Conservation (phyloP, 768 basidiomycete genomes). For the Boletellus sp. region DNA sequence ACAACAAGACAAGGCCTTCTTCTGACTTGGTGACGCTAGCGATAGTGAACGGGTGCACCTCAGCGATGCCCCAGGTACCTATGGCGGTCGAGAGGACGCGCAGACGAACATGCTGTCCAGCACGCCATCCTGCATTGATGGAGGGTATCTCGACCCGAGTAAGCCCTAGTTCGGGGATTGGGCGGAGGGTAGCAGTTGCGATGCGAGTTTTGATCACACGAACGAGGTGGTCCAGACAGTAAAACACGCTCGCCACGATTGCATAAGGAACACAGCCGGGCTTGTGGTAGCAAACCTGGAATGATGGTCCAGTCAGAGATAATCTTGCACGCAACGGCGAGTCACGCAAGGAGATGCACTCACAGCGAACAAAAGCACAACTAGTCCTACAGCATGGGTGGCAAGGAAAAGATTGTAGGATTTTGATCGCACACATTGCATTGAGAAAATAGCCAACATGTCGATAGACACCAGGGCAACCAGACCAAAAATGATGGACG, state of each 20-base stretch:
- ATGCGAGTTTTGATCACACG: conserved; percentile 68
- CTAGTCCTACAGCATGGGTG: conserved; percentile 57
- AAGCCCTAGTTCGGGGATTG: conserved; percentile 58
- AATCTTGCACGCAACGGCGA: too few species aligned
- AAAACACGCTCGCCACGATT: conserved; percentile 45
- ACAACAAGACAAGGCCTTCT: conserved; percentile 64
- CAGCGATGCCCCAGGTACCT: conserved; percentile 54
- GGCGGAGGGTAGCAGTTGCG: conserved; percentile 52
- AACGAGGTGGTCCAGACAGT: conserved; percentile 54
- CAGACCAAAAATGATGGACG: conserved; percentile 46
- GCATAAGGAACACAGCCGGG: conserved; percentile 51
- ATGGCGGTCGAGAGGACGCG: conserved; percentile 56
- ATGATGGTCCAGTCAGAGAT: background rate
- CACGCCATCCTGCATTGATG: conserved; percentile 72
- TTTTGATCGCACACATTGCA: conserved; percentile 48
- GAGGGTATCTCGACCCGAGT: conserved; percentile 63
- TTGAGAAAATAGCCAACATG: conserved; percentile 59
- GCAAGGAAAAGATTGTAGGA: conserved; percentile 64
- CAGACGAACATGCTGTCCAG: conserved; percentile 79
- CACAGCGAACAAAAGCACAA: conserved; percentile 56
- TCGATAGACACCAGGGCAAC: conserved; percentile 50
- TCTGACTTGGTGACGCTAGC: conserved; percentile 53
- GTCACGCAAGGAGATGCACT: conserved; percentile 16
- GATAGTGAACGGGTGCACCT: conserved; percentile 81
- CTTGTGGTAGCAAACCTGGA: conserved; percentile 51